Base-by-base conservation (phyloP, 2,329 filamentous ascomycete genomes). In the Davidsoniella virescens region DNA sequence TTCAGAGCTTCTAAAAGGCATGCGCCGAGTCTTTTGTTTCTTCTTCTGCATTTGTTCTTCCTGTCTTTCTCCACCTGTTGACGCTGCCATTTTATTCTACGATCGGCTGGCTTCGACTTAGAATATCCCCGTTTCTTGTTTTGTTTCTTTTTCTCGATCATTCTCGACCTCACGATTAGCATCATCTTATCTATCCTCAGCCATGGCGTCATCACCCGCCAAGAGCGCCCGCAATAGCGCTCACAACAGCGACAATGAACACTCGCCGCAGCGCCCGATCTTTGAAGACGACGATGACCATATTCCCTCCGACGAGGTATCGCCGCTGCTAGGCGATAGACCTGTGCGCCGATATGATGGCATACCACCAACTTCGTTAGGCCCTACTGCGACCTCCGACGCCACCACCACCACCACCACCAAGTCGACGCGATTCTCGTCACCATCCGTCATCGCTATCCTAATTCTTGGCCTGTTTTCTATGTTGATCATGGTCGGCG, bases 371-470 rank as follows among this genome's bases (percentile, higher is more conserved):
- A 63, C 36, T 55, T 55, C 20, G 55, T 38, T 20, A 17, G 25
- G 41, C 12, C n/a, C 33, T 17, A 38, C 47, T 6, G 41, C 58
- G 14, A 12, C 50, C 41, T 57, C 55, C 18, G 53, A 55, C 41
- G 33, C 52, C 18, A 38, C 43, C 46, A 54, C 50, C 37, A 52
- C 57, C 33, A 52, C 56, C 2, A 39, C 55, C 25, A 59, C 60
- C 16, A 54, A 54, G n/a, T 69, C 65, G 52, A 63, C 61, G 38
- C 60, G 65, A 52, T 63, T 65, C 55, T 67, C 70, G 56, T 70
- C 50, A 86, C 82, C 86, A 7, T 90, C 83, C 37, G 69, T 87
- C 29, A 70, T 93, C 37, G 82, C 88, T 26, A 76, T 94, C 54
- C 57, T 72, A 1, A 52, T 82, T 2, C 66, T 96, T 7, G 82